A percentile compares a stretch with the other conserved stretches of the same genome.
phyloP scores from a whole-genome alignment of 1,284 basidiomycete genomes.

The Trichosporon sp. region DNA sequence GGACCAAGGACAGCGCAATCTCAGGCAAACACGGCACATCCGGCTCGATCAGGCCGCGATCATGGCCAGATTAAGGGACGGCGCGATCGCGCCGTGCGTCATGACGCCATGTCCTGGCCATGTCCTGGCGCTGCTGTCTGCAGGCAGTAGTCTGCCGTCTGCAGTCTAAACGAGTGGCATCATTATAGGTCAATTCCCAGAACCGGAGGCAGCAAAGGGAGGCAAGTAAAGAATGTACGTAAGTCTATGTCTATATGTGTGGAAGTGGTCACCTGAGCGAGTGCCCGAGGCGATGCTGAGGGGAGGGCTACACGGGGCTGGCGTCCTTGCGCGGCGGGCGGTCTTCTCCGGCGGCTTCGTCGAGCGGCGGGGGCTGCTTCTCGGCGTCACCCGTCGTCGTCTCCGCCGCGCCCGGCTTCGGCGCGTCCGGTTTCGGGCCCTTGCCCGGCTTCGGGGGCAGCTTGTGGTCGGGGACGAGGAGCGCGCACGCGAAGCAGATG shows the following conservation, averaged over 20 bases:
- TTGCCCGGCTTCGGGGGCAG: constrained; percentile 24
- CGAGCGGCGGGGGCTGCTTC: background rate
- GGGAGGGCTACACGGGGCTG: background rate
- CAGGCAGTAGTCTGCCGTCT: too few species aligned
- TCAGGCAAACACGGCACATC: too few species aligned
- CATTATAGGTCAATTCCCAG: background rate
- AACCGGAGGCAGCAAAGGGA: background rate
- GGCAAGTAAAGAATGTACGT: too few species aligned
- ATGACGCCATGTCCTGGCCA: background rate
- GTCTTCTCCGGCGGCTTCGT: background rate
- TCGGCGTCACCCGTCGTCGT: background rate
- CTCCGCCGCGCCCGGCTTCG: background rate
- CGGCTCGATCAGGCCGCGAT: background rate
- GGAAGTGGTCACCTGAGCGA: background rate
- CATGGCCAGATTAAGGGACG: background rate
- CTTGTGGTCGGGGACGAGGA: constrained; percentile 39
- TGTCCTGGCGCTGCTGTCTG: too few species aligned
- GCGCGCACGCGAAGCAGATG: constrained; percentile 30
- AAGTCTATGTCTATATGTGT: background rate
- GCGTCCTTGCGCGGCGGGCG: background rate
- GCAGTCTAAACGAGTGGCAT: too few species aligned
- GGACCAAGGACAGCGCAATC: too few species aligned
- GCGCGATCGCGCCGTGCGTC: background rate
- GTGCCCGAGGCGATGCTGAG: background rate
- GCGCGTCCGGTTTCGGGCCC: background rate